phyloP scores from a whole-genome alignment of 768 basidiomycete genomes.

The Psilocybe sp. region DNA sequence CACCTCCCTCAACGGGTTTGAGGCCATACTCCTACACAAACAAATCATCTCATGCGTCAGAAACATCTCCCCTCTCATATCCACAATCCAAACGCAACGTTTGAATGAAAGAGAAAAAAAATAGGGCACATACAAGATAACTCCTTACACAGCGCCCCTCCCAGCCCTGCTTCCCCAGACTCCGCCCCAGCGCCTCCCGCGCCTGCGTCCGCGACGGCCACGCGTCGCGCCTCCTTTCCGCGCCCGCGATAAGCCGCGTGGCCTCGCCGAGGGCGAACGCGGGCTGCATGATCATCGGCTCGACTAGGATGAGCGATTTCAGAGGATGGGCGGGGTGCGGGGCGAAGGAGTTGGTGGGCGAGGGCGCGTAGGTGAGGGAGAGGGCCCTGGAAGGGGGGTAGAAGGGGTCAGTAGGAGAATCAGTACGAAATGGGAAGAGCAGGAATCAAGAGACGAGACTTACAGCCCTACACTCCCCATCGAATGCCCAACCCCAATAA shows the following conservation, averaged over 20 bases:
- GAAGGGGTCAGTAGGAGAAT: constrained; percentile 29
- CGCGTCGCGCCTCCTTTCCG: constrained; percentile 41
- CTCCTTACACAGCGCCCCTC: constrained; percentile 43
- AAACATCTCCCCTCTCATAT: no score
- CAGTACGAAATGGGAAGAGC: background rate
- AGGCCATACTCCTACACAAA: constrained; percentile 29
- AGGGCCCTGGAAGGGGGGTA: no score
- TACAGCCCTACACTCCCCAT: constrained; percentile 50
- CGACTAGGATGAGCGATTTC: constrained; percentile 39
- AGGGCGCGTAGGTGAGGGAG: no score
- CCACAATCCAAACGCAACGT: no score
- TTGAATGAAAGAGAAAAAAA: no score
- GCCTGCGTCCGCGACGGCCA: constrained; percentile 55
- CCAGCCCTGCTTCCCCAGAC: constrained; percentile 44
- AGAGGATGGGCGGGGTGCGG: constrained; percentile 38
- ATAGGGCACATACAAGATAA: constrained; percentile 32
- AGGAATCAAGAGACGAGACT: constrained; percentile 12
- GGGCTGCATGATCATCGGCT: constrained; percentile 37
- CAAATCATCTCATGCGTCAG: background rate
- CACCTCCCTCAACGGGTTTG: no score
- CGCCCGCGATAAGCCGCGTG: constrained; percentile 26
- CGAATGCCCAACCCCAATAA: constrained; percentile 55
- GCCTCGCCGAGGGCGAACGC: constrained; percentile 9
- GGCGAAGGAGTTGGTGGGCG: constrained; percentile 24
- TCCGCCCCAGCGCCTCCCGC: constrained; percentile 30